Evolutionary conservation across 441 rosid species (phyloP), one percentile per base, ranked within the genome.

Genomic region (Bruguiera hainesii): DNA sequence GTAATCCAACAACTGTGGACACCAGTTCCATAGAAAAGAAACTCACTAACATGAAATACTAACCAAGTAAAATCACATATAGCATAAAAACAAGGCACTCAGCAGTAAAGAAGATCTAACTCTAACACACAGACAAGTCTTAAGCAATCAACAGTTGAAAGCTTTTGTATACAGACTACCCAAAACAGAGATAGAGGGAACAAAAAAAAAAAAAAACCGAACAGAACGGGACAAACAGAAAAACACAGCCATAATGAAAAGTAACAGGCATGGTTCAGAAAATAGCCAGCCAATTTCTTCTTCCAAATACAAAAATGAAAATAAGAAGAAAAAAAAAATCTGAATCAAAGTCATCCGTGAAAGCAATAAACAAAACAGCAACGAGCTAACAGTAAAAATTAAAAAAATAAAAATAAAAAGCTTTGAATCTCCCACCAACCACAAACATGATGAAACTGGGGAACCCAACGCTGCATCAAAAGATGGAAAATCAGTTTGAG

Each of bases 381-480:
- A 3, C 6, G 11, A 51, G 33, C 13, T 33, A 33, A 31, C 2
- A 30, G 2, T 26, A 23, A 23, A 23, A 23, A 23, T 26, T 26
- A 26, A 26, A 26, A 26, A 26, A 26, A 26, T 1, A 25, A 1
- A 25, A 1, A 5, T 2, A 39, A 26, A 64, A 55, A 52, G 4
- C 13, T 52, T 60, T 15, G 21, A 68, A 5, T 19, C 51, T 52
- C 20, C 30, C 5, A 33, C 29, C 33, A 35, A 19, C 35, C 11
- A 56, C 26, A 63, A 6, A 59, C 16, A 58, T 16, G 56, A 63
- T 57, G 50, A 64, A 65, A 63, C 63, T 3, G 23, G 16, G 48
- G 46, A 63, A 57, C 10, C 58, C 64, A 56, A 16, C 56, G 19
- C 61, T 23, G 60, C 26, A 52, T 65, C 75, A 25, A 25, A 25